Evolutionary conservation across 352 stramenopile species (phyloP).

Genomic region (Pythium aphanidermatum): DNA sequence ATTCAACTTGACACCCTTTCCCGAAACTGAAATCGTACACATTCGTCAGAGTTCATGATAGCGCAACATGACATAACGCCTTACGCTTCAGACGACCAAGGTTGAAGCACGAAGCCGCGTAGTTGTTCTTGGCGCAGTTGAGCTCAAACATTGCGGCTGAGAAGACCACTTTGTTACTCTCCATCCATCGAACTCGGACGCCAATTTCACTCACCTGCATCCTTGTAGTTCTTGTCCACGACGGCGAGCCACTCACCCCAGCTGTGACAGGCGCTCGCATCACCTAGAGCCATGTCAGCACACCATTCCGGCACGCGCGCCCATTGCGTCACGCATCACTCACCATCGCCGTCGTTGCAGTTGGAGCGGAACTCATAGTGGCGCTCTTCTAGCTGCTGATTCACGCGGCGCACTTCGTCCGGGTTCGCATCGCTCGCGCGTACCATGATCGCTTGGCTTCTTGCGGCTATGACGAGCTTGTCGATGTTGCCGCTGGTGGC

Average conservation of each 20-base stretch:
- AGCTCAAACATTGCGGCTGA: constrained; percentile 73
- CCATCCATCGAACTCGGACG: not conserved
- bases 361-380: constrained; percentile 87
- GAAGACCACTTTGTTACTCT: not conserved
- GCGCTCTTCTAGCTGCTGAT: constrained; percentile 79
- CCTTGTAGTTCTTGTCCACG: constrained; percentile 81
- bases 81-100: constrained; percentile 73
- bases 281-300: constrained; percentile 19
- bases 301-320: not conserved
- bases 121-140: constrained; percentile 80
- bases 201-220: constrained; percentile 33
- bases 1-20: constrained; percentile 68
- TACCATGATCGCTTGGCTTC: no score
- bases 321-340: not conserved
- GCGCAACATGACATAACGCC: no score
- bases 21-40: constrained; percentile 39
- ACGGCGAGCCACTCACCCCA: constrained; percentile 85
- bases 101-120: constrained; percentile 84
- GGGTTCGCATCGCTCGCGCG: constrained; percentile 26
- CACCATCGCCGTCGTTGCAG: constrained; percentile 74
- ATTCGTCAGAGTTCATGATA: not conserved
- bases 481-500: no score
- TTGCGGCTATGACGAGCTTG: no score
- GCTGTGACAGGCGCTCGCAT: constrained; percentile 82
- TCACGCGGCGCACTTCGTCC: constrained; percentile 69